Evolutionary conservation across 768 basidiomycete genomes (phyloP), one percentile per base, ranked within the genome.

Genomic region (Suillus hirtellus): DNA sequence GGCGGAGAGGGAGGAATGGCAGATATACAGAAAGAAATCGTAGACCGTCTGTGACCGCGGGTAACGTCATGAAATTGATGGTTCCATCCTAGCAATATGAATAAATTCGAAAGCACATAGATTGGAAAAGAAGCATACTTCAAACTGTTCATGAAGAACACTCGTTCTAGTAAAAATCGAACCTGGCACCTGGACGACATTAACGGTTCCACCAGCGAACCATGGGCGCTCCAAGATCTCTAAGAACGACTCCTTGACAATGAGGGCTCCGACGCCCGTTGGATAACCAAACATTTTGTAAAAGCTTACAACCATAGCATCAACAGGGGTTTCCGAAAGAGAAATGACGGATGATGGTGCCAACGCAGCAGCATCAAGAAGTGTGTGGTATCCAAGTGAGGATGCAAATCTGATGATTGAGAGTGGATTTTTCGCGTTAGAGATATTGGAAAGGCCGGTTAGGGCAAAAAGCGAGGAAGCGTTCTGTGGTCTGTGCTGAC

Each of bases 201-300:
- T 86, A 24, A 93, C 91, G 0, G 86, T 91, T 2, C 92, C 92
- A 37, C 92, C 92, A 2, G 91, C 85, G 72, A 93, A 93, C 92
- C 92, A 95, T 0, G 90, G 91, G 9, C 90, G 84, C 60, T 85
- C 79, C 46, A 92, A 78, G 55, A 77, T 77, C 6, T 73, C 73
- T 59, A 92, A 74, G 67, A 92, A 91, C 10, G 83, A 82, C 69
- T 88, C 86, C 72, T 87, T 89, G 50, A 89, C 87, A 35, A 95
- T 73, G 5, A 95, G 79, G 14, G 91, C 91, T 42, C 93, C 92
- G 49, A 93, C 85, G 9, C 92, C 92, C 0, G 92, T 93, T 12
- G 92, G 92, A 68, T 87, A 94, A 40, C 92, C 92, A 66, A 93
- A 92, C 89, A 94, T 93, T 68, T 95, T 95, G 77, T 95, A 95